Conservation (phyloP, 306 rosid species). For the Quercus glauca region DNA sequence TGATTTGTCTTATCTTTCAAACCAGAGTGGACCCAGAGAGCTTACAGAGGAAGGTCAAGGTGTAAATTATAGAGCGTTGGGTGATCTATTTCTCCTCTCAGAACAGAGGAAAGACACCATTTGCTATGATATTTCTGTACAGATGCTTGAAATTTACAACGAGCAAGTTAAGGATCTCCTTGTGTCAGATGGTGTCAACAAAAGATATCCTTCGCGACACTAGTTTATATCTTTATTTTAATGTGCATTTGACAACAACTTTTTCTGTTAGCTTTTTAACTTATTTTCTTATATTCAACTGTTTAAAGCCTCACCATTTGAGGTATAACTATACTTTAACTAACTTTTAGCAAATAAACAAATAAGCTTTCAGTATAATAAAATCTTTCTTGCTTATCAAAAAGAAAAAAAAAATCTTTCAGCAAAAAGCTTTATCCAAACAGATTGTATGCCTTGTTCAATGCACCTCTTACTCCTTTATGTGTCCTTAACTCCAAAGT, state of each 20-base stretch:
- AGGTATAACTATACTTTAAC: too few species aligned
- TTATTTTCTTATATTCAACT: too few species aligned
- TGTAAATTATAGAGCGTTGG: slow-evolving; percentile 85
- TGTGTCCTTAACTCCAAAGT: slow-evolving; percentile 42
- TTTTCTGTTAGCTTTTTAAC: too few species aligned
- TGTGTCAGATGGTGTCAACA: slow-evolving; percentile 48
- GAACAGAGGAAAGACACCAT: slow-evolving; percentile 72
- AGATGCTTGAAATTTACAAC: slow-evolving; percentile 98
- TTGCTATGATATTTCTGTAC: slow-evolving; percentile 69
- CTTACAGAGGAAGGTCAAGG: slow-evolving; percentile 76
- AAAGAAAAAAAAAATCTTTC: too few species aligned
- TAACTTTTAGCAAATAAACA: too few species aligned
- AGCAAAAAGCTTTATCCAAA: too few species aligned
- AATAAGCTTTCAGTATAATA: too few species aligned
- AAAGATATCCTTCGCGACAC: slow-evolving; percentile 71
- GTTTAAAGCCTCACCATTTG: too few species aligned
- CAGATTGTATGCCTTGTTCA: background rate
- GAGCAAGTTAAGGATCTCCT: slow-evolving; percentile 93
- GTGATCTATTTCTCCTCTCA: slow-evolving; percentile 72
- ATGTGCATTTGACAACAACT: too few species aligned
- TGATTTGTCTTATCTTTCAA: slow-evolving; percentile 18
- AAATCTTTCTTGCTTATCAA: too few species aligned
- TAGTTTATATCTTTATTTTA: background rate
- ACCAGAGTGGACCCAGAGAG: slow-evolving; percentile 73
- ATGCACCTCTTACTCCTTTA: slow-evolving; percentile 11